Percentiles rank a stretch among this genome's conserved stretches.
phyloP scores from a whole-genome alignment of 257 asterid genomes.

The Petunia secreta region DNA sequence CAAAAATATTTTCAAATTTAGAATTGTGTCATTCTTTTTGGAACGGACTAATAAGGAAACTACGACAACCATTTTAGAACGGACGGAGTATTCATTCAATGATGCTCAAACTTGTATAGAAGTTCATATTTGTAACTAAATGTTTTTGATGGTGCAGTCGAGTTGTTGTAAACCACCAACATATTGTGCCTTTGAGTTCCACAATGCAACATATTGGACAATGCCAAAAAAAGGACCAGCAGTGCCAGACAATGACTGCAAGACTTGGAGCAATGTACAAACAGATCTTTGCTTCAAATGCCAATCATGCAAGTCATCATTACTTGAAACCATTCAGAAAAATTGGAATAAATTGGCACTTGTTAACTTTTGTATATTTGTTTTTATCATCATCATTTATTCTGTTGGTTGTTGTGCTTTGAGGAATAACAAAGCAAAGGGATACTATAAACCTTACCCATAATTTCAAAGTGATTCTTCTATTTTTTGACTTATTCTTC shows the following conservation, averaged over 20 bases:
- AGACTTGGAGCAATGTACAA: slow-evolving; percentile 57
- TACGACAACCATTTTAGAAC: too few species aligned
- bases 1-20: too few species aligned
- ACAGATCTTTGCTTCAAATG: slow-evolving; percentile 61
- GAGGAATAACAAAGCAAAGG: slow-evolving; percentile 40
- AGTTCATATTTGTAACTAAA: too few species aligned
- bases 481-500: too few species aligned
- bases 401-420: slow-evolving; percentile 76
- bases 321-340: slow-evolving; percentile 42
- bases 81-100: too few species aligned
- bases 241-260: slow-evolving; percentile 56
- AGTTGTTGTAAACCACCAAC: slow-evolving; percentile 87
- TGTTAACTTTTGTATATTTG: slow-evolving; percentile 38
- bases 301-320: slow-evolving; percentile 53
- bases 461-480: not conserved
- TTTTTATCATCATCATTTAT: slow-evolving; percentile 43
- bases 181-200: slow-evolving; percentile 54
- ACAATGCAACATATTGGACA: slow-evolving; percentile 58
- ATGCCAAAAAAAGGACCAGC: slow-evolving; percentile 53
- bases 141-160: slow-evolving; percentile 40
- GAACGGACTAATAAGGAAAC: too few species aligned
- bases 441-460: slow-evolving; percentile 16
- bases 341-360: slow-evolving; percentile 61
- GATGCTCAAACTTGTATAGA: too few species aligned
- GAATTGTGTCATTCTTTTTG: too few species aligned